Conservation (phyloP, 352 stramenopile species). For the Phytopythium ostracodes region DNA sequence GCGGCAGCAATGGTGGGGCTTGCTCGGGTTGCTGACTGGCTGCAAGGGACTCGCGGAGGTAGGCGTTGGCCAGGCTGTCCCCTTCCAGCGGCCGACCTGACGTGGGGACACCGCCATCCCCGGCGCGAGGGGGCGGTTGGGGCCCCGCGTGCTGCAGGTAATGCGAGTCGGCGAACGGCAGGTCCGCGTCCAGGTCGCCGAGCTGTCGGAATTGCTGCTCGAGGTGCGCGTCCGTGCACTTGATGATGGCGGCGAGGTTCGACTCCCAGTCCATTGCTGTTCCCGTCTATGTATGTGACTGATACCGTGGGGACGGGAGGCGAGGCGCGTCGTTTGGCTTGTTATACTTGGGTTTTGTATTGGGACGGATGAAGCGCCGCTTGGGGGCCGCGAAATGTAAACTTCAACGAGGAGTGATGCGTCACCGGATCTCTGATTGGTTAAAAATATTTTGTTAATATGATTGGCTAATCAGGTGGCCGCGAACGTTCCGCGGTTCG, state of each 20-base stretch:
- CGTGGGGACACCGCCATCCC: background rate
- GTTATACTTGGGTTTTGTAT: background rate
- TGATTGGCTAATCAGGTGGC: background rate
- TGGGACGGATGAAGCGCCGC: background rate
- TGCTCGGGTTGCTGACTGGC: background rate
- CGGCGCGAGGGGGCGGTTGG: background rate
- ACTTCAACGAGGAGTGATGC: background rate
- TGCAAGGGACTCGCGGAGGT: conserved; percentile 36
- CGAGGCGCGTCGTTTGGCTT: background rate
- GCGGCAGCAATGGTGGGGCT: conserved; percentile 4
- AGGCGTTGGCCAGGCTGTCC: conserved; percentile 27
- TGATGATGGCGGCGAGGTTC: conserved; percentile 79
- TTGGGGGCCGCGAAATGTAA: too few species aligned
- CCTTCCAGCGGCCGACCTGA: background rate
- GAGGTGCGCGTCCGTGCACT: conserved; percentile 75
- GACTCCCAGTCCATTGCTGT: conserved; percentile 57
- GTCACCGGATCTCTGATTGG: background rate
- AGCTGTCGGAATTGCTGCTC: conserved; percentile 74
- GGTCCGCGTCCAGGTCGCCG: conserved; percentile 31
- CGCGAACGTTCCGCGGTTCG: background rate
- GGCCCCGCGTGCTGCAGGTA: background rate
- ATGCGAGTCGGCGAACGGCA: conserved; percentile 4
- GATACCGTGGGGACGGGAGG: too few species aligned
- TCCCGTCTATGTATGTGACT: too few species aligned
- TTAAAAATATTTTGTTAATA: background rate